Evolutionary conservation across 129 eudicot genomes (phyloP).

Genomic region (Cynara cardunculus): DNA sequence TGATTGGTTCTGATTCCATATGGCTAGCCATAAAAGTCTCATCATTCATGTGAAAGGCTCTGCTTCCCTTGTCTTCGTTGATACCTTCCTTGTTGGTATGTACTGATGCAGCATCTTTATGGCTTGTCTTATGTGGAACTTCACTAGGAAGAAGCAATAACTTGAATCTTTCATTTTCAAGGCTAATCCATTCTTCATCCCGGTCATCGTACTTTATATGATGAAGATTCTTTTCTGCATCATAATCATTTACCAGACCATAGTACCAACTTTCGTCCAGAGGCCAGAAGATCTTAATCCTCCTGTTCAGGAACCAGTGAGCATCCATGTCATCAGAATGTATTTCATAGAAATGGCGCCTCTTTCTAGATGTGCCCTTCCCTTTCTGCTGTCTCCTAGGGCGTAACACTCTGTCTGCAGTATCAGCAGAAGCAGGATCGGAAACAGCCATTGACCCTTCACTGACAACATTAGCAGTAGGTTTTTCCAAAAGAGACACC

Average conservation of each 20-base stretch:
- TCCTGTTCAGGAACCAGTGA: conserved; percentile 66
- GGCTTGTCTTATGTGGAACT: conserved; percentile 44
- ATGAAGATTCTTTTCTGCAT: conserved; percentile 64
- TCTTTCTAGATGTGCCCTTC: conserved; percentile 52
- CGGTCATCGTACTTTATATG: conserved; percentile 91
- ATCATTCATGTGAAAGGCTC: conserved; percentile 18
- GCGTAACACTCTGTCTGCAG: conserved; percentile 58
- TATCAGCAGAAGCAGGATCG: conserved; percentile 48
- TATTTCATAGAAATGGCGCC: conserved; percentile 86
- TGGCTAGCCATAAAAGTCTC: conserved; percentile 23
- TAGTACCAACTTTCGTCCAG: conserved; percentile 91
- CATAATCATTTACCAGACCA: conserved; percentile 74
- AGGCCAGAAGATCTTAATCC: conserved; percentile 94
- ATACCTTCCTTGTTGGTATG: conserved; percentile 14
- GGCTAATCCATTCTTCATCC: conserved; percentile 91
- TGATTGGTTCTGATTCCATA: conserved; percentile 82
- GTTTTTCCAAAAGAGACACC: conserved; percentile 24
- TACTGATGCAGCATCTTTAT: conserved; percentile 16
- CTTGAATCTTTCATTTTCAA: conserved; percentile 75
- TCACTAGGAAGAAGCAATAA: conserved; percentile 84
- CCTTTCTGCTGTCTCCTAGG: conserved; percentile 65
- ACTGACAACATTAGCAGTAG: conserved; percentile 25
- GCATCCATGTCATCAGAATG: conserved; percentile 56
- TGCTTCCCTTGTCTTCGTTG: conserved; percentile 17
- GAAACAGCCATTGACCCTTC: conserved; percentile 27